Evolutionary conservation across 495 filamentous ascomycete species (phyloP), one percentile per base, ranked within the genome.

Genomic region (Penicillium roqueforti): DNA sequence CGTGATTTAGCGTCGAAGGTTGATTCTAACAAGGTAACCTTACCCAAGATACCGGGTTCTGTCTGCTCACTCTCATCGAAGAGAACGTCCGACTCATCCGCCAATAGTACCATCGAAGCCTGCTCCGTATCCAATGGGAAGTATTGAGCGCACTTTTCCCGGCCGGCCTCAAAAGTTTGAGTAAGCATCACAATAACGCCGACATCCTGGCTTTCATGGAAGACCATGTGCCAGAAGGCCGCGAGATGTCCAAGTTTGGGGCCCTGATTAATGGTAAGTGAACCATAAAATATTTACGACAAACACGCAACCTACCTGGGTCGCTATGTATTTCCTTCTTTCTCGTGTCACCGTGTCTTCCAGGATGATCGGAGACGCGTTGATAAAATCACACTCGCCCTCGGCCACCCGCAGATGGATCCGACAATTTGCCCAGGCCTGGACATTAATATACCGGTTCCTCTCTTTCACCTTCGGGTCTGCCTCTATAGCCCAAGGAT

Each of bases 151-250:
- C 95, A 97, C 68, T 99, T 97, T 60, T 96, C 89, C 57, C 79
- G 77, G n/a, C 81, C 83, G 3, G 78, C 73, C 67, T 96, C 92
- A 55, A 88, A 83, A 1, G 89, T 95, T 64, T 92, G 88, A 19
- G 92, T 97, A 56, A 97, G 81, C 95, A 97, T 97, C 26, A 97
- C 86, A 47, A 99, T 87, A 20, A 99, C 90, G 2, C 83, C 89
- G 0, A 89, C 85, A 32, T 84, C 84, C 20, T 78, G 69, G 22
- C 84, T 85, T 71, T 97, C 90, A 52, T 95, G 85, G 70, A 89
- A 89, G 25, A 96, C 76, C 93, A 99, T 99, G 57, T 93, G 89
- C 91, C 92, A 99, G 39, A 95, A 87, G 62, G 96, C 88, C 57
- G 84, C 79, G 34, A 84, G 75, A 34, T 77, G 66, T 6, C 79